Percentiles rank a stretch among this genome's conserved stretches.
Evolutionary conservation across 345 rosid species (phyloP).

Genomic region (Linum lewisii): DNA sequence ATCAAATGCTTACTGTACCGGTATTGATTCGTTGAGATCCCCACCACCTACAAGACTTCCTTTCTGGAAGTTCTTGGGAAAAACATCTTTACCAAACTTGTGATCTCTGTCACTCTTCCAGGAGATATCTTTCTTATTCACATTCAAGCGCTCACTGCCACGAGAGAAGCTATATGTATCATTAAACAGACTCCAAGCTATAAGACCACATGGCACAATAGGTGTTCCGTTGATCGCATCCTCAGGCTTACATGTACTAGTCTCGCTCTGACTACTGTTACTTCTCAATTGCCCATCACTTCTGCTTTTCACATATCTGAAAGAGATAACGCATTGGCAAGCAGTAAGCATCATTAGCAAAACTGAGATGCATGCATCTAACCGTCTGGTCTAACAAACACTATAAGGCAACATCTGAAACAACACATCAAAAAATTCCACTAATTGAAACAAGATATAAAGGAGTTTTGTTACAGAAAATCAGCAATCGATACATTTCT

Average conservation of each 20-base stretch:
- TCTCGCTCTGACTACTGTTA: conserved; percentile 22
- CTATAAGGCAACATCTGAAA: background rate
- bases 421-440: background rate
- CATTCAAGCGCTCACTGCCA: conserved; percentile 29
- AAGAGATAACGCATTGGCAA: conserved; percentile 5
- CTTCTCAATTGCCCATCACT: conserved; percentile 62
- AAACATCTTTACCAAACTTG: conserved; percentile 77
- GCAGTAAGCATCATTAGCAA: conserved; percentile 5
- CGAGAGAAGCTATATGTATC: conserved; percentile 61
- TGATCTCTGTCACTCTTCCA: conserved; percentile 96
- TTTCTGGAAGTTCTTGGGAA: conserved; percentile 75
- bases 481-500: background rate
- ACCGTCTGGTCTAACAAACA: background rate
- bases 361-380: background rate
- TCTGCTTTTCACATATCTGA: conserved; percentile 94
- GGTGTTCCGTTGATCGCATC: conserved; percentile 22
- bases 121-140: conserved; percentile 65
- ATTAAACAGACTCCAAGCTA: conserved; percentile 98
- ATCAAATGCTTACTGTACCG: conserved; percentile 41
- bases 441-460: background rate
- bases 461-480: background rate
- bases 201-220: conserved; percentile 96
- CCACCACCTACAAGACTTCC: conserved; percentile 59
- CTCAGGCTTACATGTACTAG: conserved; percentile 65
- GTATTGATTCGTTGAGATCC: conserved; percentile 26